These are phyloP conservation scores for Lippia alba DNA, from an alignment of 305 asterid species.

Conservation along the genomic window DNA sequence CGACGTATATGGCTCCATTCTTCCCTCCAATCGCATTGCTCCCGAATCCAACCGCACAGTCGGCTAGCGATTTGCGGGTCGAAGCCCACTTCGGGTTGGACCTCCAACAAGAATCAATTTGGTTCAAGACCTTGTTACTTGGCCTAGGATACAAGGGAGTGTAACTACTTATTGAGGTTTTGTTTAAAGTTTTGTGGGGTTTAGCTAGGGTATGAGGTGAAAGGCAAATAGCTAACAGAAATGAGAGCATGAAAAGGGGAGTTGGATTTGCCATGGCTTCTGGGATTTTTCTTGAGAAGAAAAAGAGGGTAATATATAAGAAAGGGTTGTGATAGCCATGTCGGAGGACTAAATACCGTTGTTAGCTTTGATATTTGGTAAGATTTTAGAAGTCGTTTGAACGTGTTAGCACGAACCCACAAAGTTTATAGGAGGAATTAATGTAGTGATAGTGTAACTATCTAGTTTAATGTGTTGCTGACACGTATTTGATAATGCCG, in stretches of 20 bases:
- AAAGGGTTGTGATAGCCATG: constrained; percentile 46
- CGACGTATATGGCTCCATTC: constrained; percentile 49
- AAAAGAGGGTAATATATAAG: background rate
- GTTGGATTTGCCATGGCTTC: constrained; percentile 46
- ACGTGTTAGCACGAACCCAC: constrained; percentile 52
- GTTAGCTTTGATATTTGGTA: constrained; percentile 37
- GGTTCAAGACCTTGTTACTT: constrained; percentile 44
- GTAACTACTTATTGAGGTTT: constrained; percentile 6
- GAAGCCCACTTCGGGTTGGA: constrained; percentile 48
- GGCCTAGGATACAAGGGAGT: constrained; percentile 35
- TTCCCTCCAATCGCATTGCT: constrained; percentile 56
- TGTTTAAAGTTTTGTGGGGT: constrained; percentile 25
- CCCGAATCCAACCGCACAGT: constrained; percentile 60
- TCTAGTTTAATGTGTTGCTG: constrained; percentile 14
- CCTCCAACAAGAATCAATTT: constrained; percentile 67
- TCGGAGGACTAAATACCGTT: constrained; percentile 16
- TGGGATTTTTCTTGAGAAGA: constrained; percentile 10
- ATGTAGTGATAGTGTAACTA: too few species aligned
- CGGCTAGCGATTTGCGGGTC: constrained; percentile 51
- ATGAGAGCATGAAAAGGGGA: constrained; percentile 42
- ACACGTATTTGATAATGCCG: background rate
- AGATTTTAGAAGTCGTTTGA: constrained; percentile 35
- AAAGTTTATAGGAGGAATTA: constrained; percentile 2
- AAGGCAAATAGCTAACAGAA: constrained; percentile 37
- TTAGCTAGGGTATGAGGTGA: constrained; percentile 32